phyloP scores from a whole-genome alignment of 2,329 filamentous ascomycete genomes.

The Cryphonectria japonica region DNA sequence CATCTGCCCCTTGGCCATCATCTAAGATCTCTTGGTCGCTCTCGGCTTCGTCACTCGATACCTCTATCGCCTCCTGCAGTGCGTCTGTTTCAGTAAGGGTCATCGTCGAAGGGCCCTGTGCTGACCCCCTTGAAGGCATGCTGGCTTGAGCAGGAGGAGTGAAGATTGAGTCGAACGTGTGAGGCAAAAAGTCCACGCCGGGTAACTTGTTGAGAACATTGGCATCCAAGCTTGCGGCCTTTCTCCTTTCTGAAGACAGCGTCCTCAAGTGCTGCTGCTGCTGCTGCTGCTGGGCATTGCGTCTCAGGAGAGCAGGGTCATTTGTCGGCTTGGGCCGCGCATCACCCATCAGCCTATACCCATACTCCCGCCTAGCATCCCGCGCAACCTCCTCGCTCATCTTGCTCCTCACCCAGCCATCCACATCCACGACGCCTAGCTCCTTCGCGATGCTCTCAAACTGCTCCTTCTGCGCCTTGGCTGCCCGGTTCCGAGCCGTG shows the following conservation, averaged over 20 bases:
- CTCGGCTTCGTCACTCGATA: conserved; percentile 14
- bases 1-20: conserved; percentile 1
- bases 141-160: background rate
- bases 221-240: background rate
- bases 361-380: conserved; percentile 19
- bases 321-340: conserved; percentile 9
- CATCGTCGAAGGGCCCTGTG: background rate
- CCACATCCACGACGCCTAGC: conserved; percentile 19
- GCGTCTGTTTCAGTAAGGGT: background rate
- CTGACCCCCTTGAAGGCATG: background rate
- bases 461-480: conserved; percentile 14
- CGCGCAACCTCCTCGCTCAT: conserved; percentile 20
- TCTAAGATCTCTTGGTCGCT: conserved; percentile 3
- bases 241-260: background rate
- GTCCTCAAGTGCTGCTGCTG: background rate
- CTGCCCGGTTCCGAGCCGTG: conserved; percentile 8
- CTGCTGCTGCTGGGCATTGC: conserved; percentile 2
- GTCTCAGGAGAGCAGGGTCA: background rate
- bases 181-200: conserved; percentile 1
- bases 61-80: background rate
- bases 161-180: background rate
- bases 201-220: conserved; percentile 6
- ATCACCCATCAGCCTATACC: conserved; percentile 21
- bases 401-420: conserved; percentile 21
- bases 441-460: conserved; percentile 26